Evolutionary conservation across 352 stramenopile genomes (phyloP).

Genomic region (Phytophthora cactorum): DNA sequence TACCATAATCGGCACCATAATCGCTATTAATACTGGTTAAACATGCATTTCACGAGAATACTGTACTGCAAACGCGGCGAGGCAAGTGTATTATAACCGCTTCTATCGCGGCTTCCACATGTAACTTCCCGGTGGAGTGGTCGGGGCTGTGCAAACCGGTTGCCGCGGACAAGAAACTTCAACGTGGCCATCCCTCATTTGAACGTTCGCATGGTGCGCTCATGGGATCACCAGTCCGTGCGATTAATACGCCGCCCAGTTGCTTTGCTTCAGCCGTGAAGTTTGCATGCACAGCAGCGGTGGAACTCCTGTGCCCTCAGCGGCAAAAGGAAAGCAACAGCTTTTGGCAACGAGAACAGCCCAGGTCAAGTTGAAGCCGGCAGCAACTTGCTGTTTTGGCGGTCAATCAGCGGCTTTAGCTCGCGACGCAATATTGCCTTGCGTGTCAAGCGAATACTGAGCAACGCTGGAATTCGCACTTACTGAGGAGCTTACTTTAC

Average conservation of each 20-base stretch:
- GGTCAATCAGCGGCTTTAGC: constrained; percentile 21
- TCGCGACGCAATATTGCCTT: constrained; percentile 27
- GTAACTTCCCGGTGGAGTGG: too few relatives aligned
- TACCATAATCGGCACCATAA: neutral
- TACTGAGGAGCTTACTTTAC: constrained; percentile 11
- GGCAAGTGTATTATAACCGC: too few relatives aligned
- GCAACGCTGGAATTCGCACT: constrained; percentile 23
- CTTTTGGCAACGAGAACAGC: too few relatives aligned
- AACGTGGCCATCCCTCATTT: constrained; percentile 3
- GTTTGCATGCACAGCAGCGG: neutral
- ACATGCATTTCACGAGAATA: constrained; percentile 41
- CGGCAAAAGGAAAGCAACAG: neutral
- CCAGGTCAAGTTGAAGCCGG: constrained; percentile 15
- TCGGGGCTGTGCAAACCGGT: neutral
- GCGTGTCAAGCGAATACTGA: constrained; percentile 34
- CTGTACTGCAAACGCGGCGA: too few relatives aligned
- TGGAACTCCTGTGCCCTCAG: neutral
- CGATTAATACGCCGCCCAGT: constrained; percentile 4
- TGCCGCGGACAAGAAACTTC: constrained; percentile 4
- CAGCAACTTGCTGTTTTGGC: constrained; percentile 29
- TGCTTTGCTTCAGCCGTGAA: constrained; percentile 32
- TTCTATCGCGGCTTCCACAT: too few relatives aligned
- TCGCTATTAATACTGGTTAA: constrained; percentile 13
- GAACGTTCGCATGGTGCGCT: neutral
- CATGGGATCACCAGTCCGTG: neutral